Base-by-base conservation (phyloP, 257 asterid species). In the Plantago major region DNA sequence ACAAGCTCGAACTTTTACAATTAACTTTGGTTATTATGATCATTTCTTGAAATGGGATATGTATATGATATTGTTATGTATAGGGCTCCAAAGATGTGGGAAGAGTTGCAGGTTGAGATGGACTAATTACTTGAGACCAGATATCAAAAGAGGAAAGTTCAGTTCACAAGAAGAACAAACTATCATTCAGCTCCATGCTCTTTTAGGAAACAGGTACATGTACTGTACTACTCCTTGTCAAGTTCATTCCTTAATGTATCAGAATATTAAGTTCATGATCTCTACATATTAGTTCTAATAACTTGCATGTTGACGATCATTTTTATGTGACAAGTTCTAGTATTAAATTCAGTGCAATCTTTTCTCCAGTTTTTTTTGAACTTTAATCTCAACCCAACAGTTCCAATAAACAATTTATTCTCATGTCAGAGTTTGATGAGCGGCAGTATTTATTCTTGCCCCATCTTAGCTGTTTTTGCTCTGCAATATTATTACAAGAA, bases 111-210 rank as follows among this genome's bases (percentile, higher is more conserved):
- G 95, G 66, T 57, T 89, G 65, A 79, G 97, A 73, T 89, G 97
- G 97, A 84, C 95, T 9, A 89, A 89, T 72, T 89, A 89, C 60
- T 63, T 89, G 76, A 84, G 97, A 66, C 95, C 97, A 6, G 97
- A 86, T 74, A 89, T 89, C 60, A 89, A 89, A 81, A 86, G 97
- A 68, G 97, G 97, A 45, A 84, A 90, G 54, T 90, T 90, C 81
- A 84, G 81, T 63, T 75, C 87, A 69, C 97, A 90, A 48, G 97
- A 90, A 55, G 97, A 90, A 53, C 97, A 90, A 74, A 90, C 90
- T 65, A 90, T 90, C 79, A 90, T 90, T 77, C 97, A 87, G 74
- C 95, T 90, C 61, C 97, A 90, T 82, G 97, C 97, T 44, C 97
- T 90, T 50, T 77, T 90, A 26, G 97, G 97, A 42, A 90, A 90